A percentile compares a stretch with the other conserved stretches of the same genome.
These are phyloP conservation scores for Furcasterigmium furcatum DNA, from an alignment of 2,329 filamentous ascomycete species.

Conservation along the genomic window DNA sequence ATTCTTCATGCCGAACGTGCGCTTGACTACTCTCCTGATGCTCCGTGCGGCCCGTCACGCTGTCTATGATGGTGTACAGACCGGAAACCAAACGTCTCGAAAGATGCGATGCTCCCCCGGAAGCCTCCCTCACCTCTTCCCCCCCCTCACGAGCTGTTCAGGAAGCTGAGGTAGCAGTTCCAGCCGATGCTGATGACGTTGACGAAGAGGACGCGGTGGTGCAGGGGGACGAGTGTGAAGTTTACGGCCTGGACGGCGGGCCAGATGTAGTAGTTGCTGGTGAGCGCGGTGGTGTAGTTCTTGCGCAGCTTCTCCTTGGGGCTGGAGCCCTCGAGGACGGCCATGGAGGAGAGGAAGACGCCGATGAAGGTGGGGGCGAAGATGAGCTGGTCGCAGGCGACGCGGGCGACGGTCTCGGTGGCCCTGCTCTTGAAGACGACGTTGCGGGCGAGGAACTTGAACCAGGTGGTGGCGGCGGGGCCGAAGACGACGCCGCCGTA, in stretches of 20 bases:
- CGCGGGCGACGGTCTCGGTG: constrained; percentile 73
- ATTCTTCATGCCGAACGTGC: too few species aligned
- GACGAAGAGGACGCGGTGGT: constrained; percentile 81
- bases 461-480: constrained; percentile 85
- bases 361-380: constrained; percentile 85
- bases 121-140: too few species aligned
- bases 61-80: too few species aligned
- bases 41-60: too few species aligned
- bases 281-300: constrained; percentile 69
- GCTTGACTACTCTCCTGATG: too few species aligned
- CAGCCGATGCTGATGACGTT: constrained; percentile 72
- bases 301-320: constrained; percentile 65
- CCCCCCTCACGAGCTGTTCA: constrained; percentile 44
- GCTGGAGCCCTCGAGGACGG: constrained; percentile 67
- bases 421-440: constrained; percentile 63
- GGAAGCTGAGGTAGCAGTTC: constrained; percentile 63
- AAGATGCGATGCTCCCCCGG: too few species aligned
- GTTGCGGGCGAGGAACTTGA: constrained; percentile 69
- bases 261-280: constrained; percentile 87
- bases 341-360: constrained; percentile 81
- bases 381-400: constrained; percentile 74
- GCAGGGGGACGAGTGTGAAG: constrained; percentile 81
- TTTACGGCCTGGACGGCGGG: constrained; percentile 81
- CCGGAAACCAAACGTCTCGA: too few species aligned
- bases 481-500: constrained; percentile 84